Evolutionary conservation across 202 grass and related monocot genomes (phyloP).

Genomic region (Brachypodium distachyon): DNA sequence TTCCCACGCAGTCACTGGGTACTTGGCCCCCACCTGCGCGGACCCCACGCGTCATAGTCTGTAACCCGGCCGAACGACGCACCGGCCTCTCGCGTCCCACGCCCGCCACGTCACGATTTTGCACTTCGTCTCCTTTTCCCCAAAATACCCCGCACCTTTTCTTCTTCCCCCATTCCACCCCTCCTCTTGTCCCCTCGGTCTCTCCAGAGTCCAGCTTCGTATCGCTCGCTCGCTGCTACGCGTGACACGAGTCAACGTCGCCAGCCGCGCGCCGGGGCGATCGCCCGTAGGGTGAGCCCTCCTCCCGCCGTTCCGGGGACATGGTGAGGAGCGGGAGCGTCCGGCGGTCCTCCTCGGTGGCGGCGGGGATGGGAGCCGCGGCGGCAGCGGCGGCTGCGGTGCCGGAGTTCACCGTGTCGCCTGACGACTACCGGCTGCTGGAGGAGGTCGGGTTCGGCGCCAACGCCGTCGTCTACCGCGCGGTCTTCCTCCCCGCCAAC

Average conservation of each 20-base stretch:
- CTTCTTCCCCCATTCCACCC: not conserved
- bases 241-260: conserved; percentile 28
- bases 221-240: not conserved
- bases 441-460: conserved; percentile 92
- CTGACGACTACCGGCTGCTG: conserved; percentile 57
- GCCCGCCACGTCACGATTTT: conserved; percentile 24
- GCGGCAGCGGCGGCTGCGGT: not conserved
- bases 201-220: not conserved
- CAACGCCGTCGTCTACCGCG: conserved; percentile 84
- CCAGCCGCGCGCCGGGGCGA: not conserved
- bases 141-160: not conserved
- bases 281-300: too few relatives aligned
- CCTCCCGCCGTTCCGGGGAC: not conserved
- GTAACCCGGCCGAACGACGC: not conserved
- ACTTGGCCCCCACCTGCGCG: rapidly evolving
- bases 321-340: conserved; percentile 28
- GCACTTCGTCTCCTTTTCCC: not conserved
- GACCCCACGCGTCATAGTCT: not conserved
- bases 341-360: conserved; percentile 23
- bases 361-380: too few relatives aligned
- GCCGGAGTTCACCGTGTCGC: conserved; percentile 36
- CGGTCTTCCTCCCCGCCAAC: conserved; percentile 56
- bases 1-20: too few relatives aligned
- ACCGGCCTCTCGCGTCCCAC: not conserved
- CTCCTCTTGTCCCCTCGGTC: not conserved